Conservation (phyloP, 139 green algal genomes). For the Haematococcus lacustris region DNA sequence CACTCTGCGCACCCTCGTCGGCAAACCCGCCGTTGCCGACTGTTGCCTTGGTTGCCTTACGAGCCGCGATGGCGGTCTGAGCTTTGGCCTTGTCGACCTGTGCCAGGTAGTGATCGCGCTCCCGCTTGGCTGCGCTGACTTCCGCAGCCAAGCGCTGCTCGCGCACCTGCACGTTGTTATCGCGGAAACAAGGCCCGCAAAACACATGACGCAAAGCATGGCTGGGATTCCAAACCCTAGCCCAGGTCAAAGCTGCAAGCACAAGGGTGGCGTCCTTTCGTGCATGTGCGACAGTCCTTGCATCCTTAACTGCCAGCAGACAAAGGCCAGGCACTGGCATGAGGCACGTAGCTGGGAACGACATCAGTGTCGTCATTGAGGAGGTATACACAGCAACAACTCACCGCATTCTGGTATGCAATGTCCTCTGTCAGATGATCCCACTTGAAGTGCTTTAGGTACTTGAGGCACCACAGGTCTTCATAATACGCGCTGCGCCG, state of each 20-base stretch:
- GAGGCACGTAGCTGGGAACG: too few relatives aligned
- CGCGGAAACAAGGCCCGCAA: too few relatives aligned
- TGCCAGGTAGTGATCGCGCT: constrained; percentile 90
- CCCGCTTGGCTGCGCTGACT: constrained; percentile 76
- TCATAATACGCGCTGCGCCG: constrained; percentile 73
- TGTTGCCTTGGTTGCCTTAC: constrained; percentile 3
- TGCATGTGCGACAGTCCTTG: too few relatives aligned
- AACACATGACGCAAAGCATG: too few relatives aligned
- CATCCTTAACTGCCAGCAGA: too few relatives aligned
- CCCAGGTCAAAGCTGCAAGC: too few relatives aligned
- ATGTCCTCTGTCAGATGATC: constrained; percentile 95
- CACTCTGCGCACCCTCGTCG: too few relatives aligned
- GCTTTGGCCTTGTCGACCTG: constrained; percentile 48
- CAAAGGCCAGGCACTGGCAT: too few relatives aligned
- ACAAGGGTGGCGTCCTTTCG: too few relatives aligned
- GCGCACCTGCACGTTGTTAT: constrained; percentile 46
- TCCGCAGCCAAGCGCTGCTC: constrained; percentile 86
- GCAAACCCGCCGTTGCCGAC: too few relatives aligned
- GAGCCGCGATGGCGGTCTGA: constrained; percentile 35
- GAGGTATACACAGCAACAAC: constrained; percentile 17
- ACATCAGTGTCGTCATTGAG: too few relatives aligned
- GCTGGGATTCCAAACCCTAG: too few relatives aligned
- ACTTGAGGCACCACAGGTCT: constrained; percentile 93
- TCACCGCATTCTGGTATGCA: constrained; percentile 51
- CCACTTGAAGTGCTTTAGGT: constrained; percentile 93